Evolutionary conservation across 352 stramenopile genomes (phyloP).

Genomic region (Nothophytophthora sp.): DNA sequence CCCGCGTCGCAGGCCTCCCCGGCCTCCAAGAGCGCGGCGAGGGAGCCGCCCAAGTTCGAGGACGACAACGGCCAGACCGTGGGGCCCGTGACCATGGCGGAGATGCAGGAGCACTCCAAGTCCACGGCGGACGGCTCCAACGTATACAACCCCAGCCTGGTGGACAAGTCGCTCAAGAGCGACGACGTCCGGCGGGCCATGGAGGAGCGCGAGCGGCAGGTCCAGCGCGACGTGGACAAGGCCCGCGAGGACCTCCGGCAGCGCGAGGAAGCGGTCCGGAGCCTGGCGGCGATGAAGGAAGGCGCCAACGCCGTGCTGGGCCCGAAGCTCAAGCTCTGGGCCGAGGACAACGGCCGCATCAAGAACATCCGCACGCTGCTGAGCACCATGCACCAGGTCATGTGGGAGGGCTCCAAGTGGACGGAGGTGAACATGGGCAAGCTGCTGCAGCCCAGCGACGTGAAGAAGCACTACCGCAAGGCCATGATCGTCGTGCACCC

Average conservation of each 20-base stretch:
- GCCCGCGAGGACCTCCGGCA: slow-evolving; percentile 72
- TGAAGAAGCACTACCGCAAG: slow-evolving; percentile 93
- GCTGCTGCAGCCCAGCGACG: slow-evolving; percentile 86
- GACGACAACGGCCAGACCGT: slow-evolving; percentile 81
- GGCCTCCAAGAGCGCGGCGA: slow-evolving; percentile 19
- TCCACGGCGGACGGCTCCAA: slow-evolving; percentile 79
- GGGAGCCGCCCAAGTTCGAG: slow-evolving; percentile 70
- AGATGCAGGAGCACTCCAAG: slow-evolving; percentile 72
- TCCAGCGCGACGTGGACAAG: slow-evolving; percentile 71
- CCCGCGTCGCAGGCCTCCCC: slow-evolving; percentile 13
- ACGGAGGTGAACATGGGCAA: slow-evolving; percentile 90
- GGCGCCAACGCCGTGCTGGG: slow-evolving; percentile 52
- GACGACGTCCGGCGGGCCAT: slow-evolving; percentile 79
- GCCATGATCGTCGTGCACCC: slow-evolving; percentile 93
- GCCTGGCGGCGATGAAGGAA: slow-evolving; percentile 74
- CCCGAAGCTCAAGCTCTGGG: slow-evolving; percentile 79
- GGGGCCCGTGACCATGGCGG: slow-evolving; percentile 77
- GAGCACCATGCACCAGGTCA: slow-evolving; percentile 91
- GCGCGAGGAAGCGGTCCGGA: slow-evolving; percentile 59
- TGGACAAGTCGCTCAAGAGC: slow-evolving; percentile 86
- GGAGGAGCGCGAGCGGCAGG: slow-evolving; percentile 77
- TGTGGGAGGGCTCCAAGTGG: slow-evolving; percentile 91
- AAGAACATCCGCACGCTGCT: slow-evolving; percentile 92
- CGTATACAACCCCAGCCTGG: slow-evolving; percentile 84
- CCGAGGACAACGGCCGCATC: slow-evolving; percentile 83